Evolutionary conservation across 1,284 basidiomycete genomes (phyloP).

Genomic region (Xerocomus amazonicus): DNA sequence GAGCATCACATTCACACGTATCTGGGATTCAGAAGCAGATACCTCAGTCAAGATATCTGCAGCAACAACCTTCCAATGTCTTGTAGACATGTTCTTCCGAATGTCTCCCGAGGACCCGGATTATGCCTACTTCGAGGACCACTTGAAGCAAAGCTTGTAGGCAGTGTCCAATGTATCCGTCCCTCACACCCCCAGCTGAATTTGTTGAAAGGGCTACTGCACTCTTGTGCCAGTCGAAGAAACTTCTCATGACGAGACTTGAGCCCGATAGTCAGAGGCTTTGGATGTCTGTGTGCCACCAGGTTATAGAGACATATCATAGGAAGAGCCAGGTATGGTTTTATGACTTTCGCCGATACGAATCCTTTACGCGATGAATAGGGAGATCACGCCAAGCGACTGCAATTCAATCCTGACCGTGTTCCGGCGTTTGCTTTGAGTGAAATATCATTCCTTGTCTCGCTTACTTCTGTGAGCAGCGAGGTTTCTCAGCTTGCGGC

Average conservation of each 20-base stretch:
- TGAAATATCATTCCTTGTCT: conserved; percentile 69
- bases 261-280: conserved; percentile 62
- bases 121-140: conserved; percentile 33
- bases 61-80: conserved; percentile 45
- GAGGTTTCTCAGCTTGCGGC: conserved; percentile 65
- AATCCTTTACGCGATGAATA: conserved; percentile 21
- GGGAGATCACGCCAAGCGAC: conserved; percentile 42
- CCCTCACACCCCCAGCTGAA: conserved; percentile 6
- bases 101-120: conserved; percentile 40
- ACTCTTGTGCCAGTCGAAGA: conserved; percentile 53
- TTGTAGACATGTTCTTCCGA: conserved; percentile 45
- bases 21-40: conserved; percentile 64
- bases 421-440: conserved; percentile 60
- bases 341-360: background rate
- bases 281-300: conserved; percentile 61
- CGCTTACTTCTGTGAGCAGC: conserved; percentile 64
- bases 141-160: conserved; percentile 35
- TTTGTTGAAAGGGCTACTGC: conserved; percentile 45
- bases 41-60: conserved; percentile 60
- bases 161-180: conserved; percentile 4
- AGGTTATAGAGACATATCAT: conserved; percentile 55
- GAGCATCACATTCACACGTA: conserved; percentile 43
- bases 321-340: conserved; percentile 44
- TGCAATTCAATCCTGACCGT: conserved; percentile 50
- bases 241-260: conserved; percentile 53